A percentile compares a stretch with the other conserved stretches of the same genome.
These are phyloP conservation scores for Diplodia scrobiculata DNA, from an alignment of 2,329 filamentous ascomycete genomes.

Conservation along the genomic window DNA sequence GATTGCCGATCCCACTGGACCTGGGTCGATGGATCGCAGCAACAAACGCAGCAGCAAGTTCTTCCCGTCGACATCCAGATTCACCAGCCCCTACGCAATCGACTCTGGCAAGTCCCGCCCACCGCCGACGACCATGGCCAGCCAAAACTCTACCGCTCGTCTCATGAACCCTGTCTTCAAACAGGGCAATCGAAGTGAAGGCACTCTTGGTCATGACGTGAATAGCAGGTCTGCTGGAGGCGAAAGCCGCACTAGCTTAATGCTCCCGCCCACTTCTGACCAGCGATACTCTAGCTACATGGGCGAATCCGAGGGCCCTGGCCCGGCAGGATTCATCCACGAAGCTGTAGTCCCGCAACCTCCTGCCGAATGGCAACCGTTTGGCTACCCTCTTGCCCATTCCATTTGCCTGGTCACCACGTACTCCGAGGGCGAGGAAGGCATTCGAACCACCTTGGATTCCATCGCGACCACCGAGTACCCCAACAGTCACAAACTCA, in stretches of 20 bases:
- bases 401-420: conserved; percentile 92
- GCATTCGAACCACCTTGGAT: conserved; percentile 89
- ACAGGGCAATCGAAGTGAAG: conserved; percentile 59
- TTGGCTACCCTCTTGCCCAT: conserved; percentile 91
- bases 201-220: conserved; percentile 53
- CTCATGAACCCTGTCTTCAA: conserved; percentile 76
- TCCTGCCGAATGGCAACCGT: conserved; percentile 95
- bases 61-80: conserved; percentile 89
- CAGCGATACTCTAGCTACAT: conserved; percentile 57
- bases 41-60: conserved; percentile 83
- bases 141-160: conserved; percentile 74
- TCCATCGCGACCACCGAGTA: conserved; percentile 98
- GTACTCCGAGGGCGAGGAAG: conserved; percentile 93
- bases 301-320: conserved; percentile 68
- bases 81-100: conserved; percentile 83
- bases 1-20: conserved; percentile 68
- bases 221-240: conserved; percentile 34
- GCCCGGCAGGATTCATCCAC: conserved; percentile 92
- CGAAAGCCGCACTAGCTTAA: conserved; percentile 48
- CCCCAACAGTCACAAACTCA: conserved; percentile 97
- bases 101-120: conserved; percentile 59
- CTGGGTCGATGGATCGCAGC: conserved; percentile 60
- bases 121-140: conserved; percentile 91
- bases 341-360: conserved; percentile 95
- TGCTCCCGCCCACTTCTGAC: conserved; percentile 48